A percentile compares a stretch with the other conserved stretches of the same genome.
Evolutionary conservation across 371 early-diverging fungal species (phyloP).

Genomic region (Actinomortierella wolfii): DNA sequence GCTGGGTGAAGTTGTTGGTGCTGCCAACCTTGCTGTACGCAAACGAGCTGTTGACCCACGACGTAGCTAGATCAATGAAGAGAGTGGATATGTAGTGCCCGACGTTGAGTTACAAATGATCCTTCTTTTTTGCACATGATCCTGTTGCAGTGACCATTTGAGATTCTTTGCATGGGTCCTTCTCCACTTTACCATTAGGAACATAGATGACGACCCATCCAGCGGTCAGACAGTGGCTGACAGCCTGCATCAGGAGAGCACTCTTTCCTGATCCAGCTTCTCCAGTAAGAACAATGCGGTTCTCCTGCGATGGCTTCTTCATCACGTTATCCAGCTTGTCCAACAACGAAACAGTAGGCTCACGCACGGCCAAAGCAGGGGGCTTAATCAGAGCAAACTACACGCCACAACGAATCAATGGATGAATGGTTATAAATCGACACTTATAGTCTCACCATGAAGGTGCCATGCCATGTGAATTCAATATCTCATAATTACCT

Average conservation of each 20-base stretch:
- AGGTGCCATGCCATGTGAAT: too few relatives aligned
- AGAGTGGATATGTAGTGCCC: too few relatives aligned
- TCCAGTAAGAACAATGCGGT: conserved; percentile 44
- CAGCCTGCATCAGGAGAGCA: conserved; percentile 47
- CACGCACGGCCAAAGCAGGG: conserved; percentile 43
- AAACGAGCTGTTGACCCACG: conserved; percentile 46
- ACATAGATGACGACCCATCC: conserved; percentile 51
- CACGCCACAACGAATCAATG: too few relatives aligned
- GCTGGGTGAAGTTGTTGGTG: conserved; percentile 41
- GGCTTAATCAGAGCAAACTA: conserved; percentile 45
- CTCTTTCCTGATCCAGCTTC: conserved; percentile 49
- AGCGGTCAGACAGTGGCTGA: conserved; percentile 46
- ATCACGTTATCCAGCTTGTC: conserved; percentile 35
- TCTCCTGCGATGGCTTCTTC: conserved; percentile 31
- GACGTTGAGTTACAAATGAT: background rate
- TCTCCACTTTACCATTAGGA: conserved; percentile 44
- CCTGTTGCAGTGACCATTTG: background rate
- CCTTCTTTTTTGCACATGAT: background rate
- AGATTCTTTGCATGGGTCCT: too few relatives aligned
- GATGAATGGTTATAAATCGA: too few relatives aligned
- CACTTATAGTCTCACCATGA: too few relatives aligned
- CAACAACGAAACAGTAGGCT: conserved; percentile 33
- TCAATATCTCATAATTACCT: conserved; percentile 31
- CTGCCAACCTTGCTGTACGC: conserved; percentile 41
- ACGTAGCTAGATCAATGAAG: conserved; percentile 20